A percentile compares a stretch with the other conserved stretches of the same genome.
phyloP scores from a whole-genome alignment of 148 eudicot species.

The Polygonum maritimum region DNA sequence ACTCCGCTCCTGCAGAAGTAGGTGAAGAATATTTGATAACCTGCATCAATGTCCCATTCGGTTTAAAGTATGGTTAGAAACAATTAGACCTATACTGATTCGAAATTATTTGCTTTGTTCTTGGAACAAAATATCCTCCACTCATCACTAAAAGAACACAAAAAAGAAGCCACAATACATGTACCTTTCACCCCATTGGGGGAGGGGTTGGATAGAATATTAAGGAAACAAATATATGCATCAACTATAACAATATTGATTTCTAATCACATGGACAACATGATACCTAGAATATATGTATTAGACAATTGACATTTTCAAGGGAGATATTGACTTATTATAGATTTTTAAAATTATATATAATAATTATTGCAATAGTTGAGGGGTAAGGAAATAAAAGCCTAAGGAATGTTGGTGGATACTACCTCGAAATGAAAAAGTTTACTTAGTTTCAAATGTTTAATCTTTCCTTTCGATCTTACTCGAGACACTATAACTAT shows the following conservation, averaged over 20 bases:
- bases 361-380: background rate
- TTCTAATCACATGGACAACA: background rate
- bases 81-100: background rate
- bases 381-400: background rate
- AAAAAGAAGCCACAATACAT: background rate
- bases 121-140: background rate
- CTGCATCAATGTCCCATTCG: slow-evolving; percentile 15
- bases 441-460: background rate
- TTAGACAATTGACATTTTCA: background rate
- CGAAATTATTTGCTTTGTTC: background rate
- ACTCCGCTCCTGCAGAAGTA: slow-evolving; percentile 48
- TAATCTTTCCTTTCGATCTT: background rate
- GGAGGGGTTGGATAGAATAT: no score
- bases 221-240: background rate
- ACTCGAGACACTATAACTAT: background rate
- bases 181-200: no score
- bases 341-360: background rate
- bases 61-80: background rate
- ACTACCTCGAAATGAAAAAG: background rate
- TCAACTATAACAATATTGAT: background rate
- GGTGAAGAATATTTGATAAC: slow-evolving; percentile 42
- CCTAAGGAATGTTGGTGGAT: background rate
- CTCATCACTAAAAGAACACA: background rate
- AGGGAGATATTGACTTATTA: background rate
- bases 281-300: background rate